Conservation (phyloP, 2,329 filamentous ascomycete genomes). For the Tolypocladium ovalisporum region DNA sequence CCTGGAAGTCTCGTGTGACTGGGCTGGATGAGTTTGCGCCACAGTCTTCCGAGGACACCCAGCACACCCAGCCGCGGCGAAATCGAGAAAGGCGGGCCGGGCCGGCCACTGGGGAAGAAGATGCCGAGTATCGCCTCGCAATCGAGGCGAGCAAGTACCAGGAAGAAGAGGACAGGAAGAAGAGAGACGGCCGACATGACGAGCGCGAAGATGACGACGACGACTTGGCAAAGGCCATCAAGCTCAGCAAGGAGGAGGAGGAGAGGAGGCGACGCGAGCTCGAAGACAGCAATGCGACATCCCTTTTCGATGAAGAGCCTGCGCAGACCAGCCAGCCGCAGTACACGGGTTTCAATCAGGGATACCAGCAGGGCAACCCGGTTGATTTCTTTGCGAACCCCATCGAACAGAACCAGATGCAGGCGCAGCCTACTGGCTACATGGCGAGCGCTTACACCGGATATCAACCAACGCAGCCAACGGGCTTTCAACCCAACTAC, state of each 20-base stretch:
- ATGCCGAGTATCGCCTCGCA: slow-evolving; percentile 80
- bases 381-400: slow-evolving; percentile 98
- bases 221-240: slow-evolving; percentile 88
- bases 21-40: slow-evolving; percentile 74
- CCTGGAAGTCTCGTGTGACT: slow-evolving; percentile 93
- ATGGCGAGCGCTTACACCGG: slow-evolving; percentile 46
- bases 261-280: slow-evolving; percentile 78
- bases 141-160: slow-evolving; percentile 93
- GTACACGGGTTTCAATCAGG: slow-evolving; percentile 86
- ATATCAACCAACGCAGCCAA: slow-evolving; percentile 34
- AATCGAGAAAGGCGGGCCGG: slow-evolving; percentile 32
- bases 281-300: slow-evolving; percentile 72
- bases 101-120: slow-evolving; percentile 61
- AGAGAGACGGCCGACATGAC: slow-evolving; percentile 52
- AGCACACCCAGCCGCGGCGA: slow-evolving; percentile 25
- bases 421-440: slow-evolving; percentile 72
- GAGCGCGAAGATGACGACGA: slow-evolving; percentile 61
- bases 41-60: slow-evolving; percentile 25
- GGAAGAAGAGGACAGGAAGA: slow-evolving; percentile 78
- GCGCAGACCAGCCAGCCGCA: slow-evolving; percentile 53
- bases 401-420: slow-evolving; percentile 62
- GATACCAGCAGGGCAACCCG: slow-evolving; percentile 91
- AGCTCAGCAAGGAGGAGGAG: slow-evolving; percentile 89
- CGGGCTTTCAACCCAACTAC: slow-evolving; percentile 48
- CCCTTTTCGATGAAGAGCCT: slow-evolving; percentile 78